Evolutionary conservation across 2,329 filamentous ascomycete genomes (phyloP), one percentile per base, ranked within the genome.

Genomic region (Cercospora sojina): DNA sequence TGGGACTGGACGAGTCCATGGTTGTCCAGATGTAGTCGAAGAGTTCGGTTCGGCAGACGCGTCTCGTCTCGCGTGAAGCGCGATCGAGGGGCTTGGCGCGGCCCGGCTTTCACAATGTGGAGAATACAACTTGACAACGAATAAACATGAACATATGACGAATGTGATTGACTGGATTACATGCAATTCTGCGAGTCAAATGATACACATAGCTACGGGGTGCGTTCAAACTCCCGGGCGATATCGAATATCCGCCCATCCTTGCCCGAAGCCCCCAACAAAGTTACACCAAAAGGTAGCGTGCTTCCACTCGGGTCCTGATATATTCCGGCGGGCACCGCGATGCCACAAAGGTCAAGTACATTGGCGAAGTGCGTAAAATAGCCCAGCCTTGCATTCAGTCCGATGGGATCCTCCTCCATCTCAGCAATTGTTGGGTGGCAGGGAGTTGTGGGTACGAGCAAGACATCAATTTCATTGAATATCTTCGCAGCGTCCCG

Each of bases 301-400:
- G 69, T 69, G 47, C 69, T 59, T 3, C 71, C 72, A 67, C 1
- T 66, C 56, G 57, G 73, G 64, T 72, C 67, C 1, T 74, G 68
- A 69, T 79, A 80, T 6, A 65, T 76, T 1, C 82, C 82, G 0
- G 85, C 85, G 1, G 85, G 84, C n/a, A 87, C 79, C 1, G 83
- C 80, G 9, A 86, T 70, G 2, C 83, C 85, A 43, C 82, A 83
- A 70, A 87, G 80, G 74, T 88, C 86, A 18, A 88, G 74, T 29
- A 88, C 84, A 70, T 88, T 88, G 16, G 83, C 87, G 71, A 85
- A 87, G 71, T 88, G 86, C 0, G 86, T 87, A 64, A 87, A 88
- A 43, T 80, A 83, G 5, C 85, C 85, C 5, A 87, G 73, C 3
- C 80, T 75, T 3, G 83, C 83, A 70, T 88, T 88, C 71, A 84